A percentile compares a stretch with the other conserved stretches of the same genome.
These are phyloP conservation scores for Trichaptum fuscoviolaceum DNA, from an alignment of 768 basidiomycete genomes.

Conservation along the genomic window DNA sequence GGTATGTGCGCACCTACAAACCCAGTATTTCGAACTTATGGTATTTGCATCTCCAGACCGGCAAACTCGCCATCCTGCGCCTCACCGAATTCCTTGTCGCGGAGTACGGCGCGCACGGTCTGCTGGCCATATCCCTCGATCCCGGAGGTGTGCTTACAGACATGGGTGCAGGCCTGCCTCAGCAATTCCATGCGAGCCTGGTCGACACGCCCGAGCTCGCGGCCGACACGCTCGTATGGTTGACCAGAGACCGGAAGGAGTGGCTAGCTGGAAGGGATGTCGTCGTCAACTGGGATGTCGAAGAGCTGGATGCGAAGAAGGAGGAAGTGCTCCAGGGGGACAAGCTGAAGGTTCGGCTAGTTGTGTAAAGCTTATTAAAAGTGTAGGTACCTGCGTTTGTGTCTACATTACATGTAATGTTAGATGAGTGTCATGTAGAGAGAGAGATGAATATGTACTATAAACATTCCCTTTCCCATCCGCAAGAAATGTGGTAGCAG, in stretches of 20 bases:
- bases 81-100: background rate
- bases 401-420: background rate
- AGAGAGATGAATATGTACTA: too few relatives aligned
- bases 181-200: conserved; percentile 3
- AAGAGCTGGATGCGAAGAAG: background rate
- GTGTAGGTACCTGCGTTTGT: background rate
- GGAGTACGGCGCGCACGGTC: background rate
- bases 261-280: conserved; percentile 5
- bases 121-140: background rate
- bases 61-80: background rate
- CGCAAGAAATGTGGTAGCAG: too few relatives aligned
- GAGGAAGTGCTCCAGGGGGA: background rate
- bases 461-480: too few relatives aligned
- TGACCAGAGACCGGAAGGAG: conserved; percentile 7
- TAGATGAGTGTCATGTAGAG: too few relatives aligned
- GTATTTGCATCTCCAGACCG: background rate
- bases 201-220: conserved; percentile 8
- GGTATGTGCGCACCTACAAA: background rate
- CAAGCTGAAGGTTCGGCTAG: background rate
- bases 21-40: background rate
- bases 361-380: background rate
- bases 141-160: conserved; percentile 14
- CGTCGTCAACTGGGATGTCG: background rate
- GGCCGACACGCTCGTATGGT: conserved; percentile 10
- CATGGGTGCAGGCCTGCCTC: conserved; percentile 3